Evolutionary conservation across 805 yeast species (phyloP).

Genomic region (Pichia pseudocactophila): DNA sequence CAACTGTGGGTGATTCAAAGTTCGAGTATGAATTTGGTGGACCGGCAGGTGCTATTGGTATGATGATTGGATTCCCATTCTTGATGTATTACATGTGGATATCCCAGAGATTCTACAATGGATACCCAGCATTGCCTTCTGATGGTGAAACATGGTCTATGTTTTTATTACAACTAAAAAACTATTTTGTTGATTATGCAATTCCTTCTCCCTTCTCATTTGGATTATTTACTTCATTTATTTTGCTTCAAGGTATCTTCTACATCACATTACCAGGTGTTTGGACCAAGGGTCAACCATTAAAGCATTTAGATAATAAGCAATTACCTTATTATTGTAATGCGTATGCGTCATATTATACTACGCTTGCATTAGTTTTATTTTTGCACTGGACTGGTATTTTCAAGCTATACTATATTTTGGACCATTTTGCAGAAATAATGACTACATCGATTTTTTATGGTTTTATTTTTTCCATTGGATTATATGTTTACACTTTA

Average conservation of each 20-base stretch:
- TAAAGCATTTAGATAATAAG: conserved; percentile 66
- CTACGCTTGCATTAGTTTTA: conserved; percentile 48
- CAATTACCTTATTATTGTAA: conserved; percentile 91
- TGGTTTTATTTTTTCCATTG: conserved; percentile 64
- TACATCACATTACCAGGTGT: conserved; percentile 86
- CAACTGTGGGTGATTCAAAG: conserved; percentile 2
- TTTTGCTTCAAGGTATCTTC: conserved; percentile 58
- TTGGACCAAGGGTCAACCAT: conserved; percentile 92
- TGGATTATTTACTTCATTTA: conserved; percentile 61
- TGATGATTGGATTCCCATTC: conserved; percentile 88
- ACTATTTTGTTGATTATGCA: conserved; percentile 41
- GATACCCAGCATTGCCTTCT: conserved; percentile 61
- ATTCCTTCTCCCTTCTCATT: conserved; percentile 55
- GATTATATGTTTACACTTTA: conserved; percentile 61
- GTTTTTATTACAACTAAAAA: conserved; percentile 38
- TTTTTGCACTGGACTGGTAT: conserved; percentile 64
- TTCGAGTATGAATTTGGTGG: conserved; percentile 89
- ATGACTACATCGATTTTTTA: conserved; percentile 85
- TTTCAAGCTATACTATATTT: conserved; percentile 62
- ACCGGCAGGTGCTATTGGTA: conserved; percentile 76
- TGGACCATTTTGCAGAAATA: conserved; percentile 81
- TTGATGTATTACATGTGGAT: conserved; percentile 98
- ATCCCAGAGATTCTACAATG: conserved; percentile 70
- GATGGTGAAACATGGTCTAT: conserved; percentile 44
- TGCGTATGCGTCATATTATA: conserved; percentile 79